Evolutionary conservation across 495 filamentous ascomycete species (phyloP).

Genomic region (Rostrohypoxylon terebratum): DNA sequence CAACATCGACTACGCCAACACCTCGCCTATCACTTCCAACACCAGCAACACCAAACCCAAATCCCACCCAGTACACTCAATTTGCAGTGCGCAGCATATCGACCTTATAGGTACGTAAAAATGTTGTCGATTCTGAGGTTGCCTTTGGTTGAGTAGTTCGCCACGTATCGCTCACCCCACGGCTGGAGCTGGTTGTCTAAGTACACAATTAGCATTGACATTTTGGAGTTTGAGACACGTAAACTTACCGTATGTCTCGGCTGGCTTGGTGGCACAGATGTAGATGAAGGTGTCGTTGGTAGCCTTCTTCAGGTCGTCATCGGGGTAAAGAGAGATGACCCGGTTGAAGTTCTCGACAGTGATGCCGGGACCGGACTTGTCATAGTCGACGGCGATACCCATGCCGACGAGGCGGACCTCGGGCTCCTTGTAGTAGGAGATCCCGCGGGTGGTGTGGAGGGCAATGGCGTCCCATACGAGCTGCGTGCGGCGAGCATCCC

Average conservation of each 20-base stretch:
- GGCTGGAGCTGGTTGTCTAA: slow-evolving; percentile 39
- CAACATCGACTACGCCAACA: not conserved
- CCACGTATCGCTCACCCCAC: slow-evolving; percentile 42
- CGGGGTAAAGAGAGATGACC: slow-evolving; percentile 49
- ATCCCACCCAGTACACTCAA: slow-evolving; percentile 1
- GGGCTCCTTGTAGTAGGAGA: slow-evolving; percentile 55
- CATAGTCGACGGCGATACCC: slow-evolving; percentile 60
- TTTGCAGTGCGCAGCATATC: not conserved
- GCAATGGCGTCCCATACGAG: slow-evolving; percentile 59
- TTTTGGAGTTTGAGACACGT: not conserved
- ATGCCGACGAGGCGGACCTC: slow-evolving; percentile 50
- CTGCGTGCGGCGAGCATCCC: slow-evolving; percentile 55
- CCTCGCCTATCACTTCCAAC: not conserved
- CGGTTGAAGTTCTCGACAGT: slow-evolving; percentile 50
- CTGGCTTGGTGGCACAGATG: slow-evolving; percentile 54
- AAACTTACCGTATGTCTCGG: slow-evolving; percentile 55
- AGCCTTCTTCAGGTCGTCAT: slow-evolving; percentile 46
- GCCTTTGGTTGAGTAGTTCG: slow-evolving; percentile 26
- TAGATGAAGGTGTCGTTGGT: slow-evolving; percentile 52
- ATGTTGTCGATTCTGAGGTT: slow-evolving; percentile 43
- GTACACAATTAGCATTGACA: slow-evolving; percentile 27
- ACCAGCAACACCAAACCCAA: slow-evolving; percentile 14
- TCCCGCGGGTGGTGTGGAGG: slow-evolving; percentile 53
- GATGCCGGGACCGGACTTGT: slow-evolving; percentile 46
- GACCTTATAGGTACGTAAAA: slow-evolving; percentile 31